Percentiles rank a stretch among this genome's conserved stretches.
Conservation (phyloP, 768 basidiomycete species). For the Tulasnella sp. region DNA sequence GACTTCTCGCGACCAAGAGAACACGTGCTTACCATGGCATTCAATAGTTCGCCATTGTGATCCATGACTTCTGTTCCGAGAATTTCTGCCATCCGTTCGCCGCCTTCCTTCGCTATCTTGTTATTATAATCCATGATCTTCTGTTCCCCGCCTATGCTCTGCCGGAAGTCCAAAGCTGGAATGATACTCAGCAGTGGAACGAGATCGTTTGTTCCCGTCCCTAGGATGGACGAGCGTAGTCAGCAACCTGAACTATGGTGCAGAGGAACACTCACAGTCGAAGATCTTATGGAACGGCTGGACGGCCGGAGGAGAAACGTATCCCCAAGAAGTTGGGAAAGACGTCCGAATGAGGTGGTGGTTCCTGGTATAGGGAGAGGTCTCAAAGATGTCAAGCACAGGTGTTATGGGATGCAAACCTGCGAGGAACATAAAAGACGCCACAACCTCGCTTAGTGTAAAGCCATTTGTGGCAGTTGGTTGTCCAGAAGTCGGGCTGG, state of each 20-base stretch:
- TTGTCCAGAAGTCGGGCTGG: constrained; percentile 73
- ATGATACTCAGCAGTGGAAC: constrained; percentile 52
- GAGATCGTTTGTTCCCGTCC: constrained; percentile 62
- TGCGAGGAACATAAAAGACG: constrained; percentile 67
- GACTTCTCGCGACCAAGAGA: not conserved
- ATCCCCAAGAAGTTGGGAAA: constrained; percentile 54
- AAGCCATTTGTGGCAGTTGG: constrained; percentile 89
- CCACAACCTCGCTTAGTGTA: constrained; percentile 64
- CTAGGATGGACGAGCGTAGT: constrained; percentile 38
- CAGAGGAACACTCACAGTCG: constrained; percentile 7
- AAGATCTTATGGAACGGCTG: constrained; percentile 28
- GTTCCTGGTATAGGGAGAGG: constrained; percentile 46
- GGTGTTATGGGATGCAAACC: constrained; percentile 40
- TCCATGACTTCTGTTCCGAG: constrained; percentile 65
- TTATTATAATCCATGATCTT: constrained; percentile 70
- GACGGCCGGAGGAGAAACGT: constrained; percentile 48
- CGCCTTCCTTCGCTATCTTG: constrained; percentile 63
- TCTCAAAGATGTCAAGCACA: not conserved
- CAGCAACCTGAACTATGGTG: not conserved
- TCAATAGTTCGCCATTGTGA: constrained; percentile 55
- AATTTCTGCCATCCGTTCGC: constrained; percentile 53
- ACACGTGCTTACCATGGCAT: constrained; percentile 59
- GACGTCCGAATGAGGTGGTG: constrained; percentile 59
- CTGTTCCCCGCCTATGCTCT: constrained; percentile 69
- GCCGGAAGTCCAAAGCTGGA: constrained; percentile 70